These are phyloP conservation scores for Boeremia lycopersici DNA, from an alignment of 2,329 filamentous ascomycete species.

Conservation along the genomic window DNA sequence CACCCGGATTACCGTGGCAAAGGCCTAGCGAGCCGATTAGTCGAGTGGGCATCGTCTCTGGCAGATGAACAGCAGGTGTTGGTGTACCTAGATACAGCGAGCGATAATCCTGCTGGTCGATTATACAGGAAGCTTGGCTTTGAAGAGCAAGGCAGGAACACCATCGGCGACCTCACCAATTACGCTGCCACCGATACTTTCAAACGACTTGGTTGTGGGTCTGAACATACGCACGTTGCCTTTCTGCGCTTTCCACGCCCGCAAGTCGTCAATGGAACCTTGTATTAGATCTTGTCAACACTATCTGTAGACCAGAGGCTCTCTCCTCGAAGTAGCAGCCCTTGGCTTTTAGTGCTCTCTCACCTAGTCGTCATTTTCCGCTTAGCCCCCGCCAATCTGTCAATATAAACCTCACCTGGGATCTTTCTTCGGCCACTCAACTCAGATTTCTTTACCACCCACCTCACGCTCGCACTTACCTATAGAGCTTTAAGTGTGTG, in stretches of 20 bases:
- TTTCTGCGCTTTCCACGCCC: slow-evolving; percentile 2
- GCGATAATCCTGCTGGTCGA: slow-evolving; percentile 29
- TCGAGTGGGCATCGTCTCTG: slow-evolving; percentile 19
- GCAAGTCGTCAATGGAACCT: no score
- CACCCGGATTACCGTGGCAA: slow-evolving; percentile 31
- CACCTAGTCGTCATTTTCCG: no score
- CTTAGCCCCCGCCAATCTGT: no score
- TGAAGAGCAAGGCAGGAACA: slow-evolving; percentile 24
- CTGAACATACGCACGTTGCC: slow-evolving; percentile 6
- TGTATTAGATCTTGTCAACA: no score
- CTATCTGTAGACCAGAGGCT: no score
- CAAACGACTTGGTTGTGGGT: neutral
- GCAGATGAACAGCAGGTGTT: slow-evolving; percentile 26
- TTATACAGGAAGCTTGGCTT: slow-evolving; percentile 38
- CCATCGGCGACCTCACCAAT: slow-evolving; percentile 23
- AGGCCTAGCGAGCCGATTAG: slow-evolving; percentile 30
- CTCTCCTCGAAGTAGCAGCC: no score
- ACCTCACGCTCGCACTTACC: no score
- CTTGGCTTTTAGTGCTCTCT: no score
- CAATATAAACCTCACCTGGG: no score
- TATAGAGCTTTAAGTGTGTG: no score
- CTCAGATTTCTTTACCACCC: no score
- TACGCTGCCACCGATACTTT: slow-evolving; percentile 10
- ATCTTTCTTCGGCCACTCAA: no score
- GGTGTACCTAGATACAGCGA: slow-evolving; percentile 37